phyloP scores from a whole-genome alignment of 129 eudicot species.

The Escallonia herrerae region DNA sequence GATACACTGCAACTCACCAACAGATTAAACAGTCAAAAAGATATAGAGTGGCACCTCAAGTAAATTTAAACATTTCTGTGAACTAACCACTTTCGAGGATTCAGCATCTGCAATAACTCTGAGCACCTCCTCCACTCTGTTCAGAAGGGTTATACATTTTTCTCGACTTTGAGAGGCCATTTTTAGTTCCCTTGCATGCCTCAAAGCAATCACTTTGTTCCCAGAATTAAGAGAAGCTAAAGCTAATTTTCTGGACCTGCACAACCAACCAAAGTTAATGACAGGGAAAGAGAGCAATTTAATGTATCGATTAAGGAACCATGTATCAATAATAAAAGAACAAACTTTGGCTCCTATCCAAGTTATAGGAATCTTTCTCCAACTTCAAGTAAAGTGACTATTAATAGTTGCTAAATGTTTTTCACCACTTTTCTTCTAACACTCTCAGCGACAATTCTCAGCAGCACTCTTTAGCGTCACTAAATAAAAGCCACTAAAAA shows the following conservation, averaged over 20 bases:
- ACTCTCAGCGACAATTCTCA: no score
- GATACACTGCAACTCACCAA: not conserved
- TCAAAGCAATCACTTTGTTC: conserved; percentile 49
- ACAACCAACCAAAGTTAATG: conserved; percentile 3
- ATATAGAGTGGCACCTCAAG: not conserved
- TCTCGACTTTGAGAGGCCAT: conserved; percentile 58
- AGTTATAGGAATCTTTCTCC: no score
- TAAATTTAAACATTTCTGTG: not conserved
- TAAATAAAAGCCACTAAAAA: no score
- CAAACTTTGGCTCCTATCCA: no score
- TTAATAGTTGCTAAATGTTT: no score
- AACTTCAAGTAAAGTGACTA: no score
- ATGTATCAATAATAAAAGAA: no score
- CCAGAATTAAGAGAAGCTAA: conserved; percentile 56
- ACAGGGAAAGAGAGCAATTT: no score
- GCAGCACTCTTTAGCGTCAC: no score
- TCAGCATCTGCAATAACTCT: conserved; percentile 64
- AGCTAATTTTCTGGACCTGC: conserved; percentile 56
- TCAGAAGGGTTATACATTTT: conserved; percentile 42
- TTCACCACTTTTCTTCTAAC: no score
- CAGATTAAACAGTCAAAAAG: not conserved
- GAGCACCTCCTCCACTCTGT: conserved; percentile 81
- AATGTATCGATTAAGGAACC: no score
- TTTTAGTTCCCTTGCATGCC: conserved; percentile 68
- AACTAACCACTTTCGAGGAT: conserved; percentile 69